Percentiles rank a stretch among this genome's conserved stretches.
Evolutionary conservation across 208 protist species (phyloP).

Genomic region (Balamuthia mandrillaris): DNA sequence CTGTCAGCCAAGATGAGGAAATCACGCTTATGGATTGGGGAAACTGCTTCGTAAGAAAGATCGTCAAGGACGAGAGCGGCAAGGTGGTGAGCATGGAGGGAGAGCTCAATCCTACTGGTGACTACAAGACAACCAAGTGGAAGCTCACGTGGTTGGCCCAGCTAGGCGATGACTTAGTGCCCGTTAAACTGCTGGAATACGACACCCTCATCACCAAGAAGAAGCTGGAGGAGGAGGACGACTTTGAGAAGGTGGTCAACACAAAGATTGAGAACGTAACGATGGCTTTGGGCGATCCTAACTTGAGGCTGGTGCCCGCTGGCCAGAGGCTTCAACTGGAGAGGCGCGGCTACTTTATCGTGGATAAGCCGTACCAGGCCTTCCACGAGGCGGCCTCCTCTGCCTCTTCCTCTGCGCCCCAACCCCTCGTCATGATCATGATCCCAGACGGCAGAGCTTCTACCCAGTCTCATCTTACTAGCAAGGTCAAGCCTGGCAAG

Average conservation of each 20-base stretch:
- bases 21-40: slow-evolving; percentile 98
- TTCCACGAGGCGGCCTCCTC: slow-evolving; percentile 57
- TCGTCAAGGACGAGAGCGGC: slow-evolving; percentile 45
- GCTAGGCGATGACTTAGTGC: no score
- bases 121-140: slow-evolving; percentile 95
- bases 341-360: slow-evolving; percentile 95
- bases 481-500: no score
- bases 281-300: slow-evolving; percentile 81
- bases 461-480: no score
- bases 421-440: slow-evolving; percentile 55
- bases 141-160: slow-evolving; percentile 94
- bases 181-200: slow-evolving; percentile 87
- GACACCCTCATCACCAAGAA: slow-evolving; percentile 94
- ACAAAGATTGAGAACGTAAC: slow-evolving; percentile 50
- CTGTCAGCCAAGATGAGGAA: neutral
- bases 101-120: slow-evolving; percentile 83
- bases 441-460: slow-evolving; percentile 73
- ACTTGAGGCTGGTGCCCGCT: slow-evolving; percentile 79
- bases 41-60: slow-evolving; percentile 82
- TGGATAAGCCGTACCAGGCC: slow-evolving; percentile 78
- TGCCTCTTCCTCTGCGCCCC: no score
- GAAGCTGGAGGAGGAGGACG: slow-evolving; percentile 89
- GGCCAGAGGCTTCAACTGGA: slow-evolving; percentile 90
- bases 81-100: slow-evolving; percentile 29
- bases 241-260: slow-evolving; percentile 89